Base-by-base conservation (phyloP, 305 asterid species). In the Stenogyne calaminthoides region DNA sequence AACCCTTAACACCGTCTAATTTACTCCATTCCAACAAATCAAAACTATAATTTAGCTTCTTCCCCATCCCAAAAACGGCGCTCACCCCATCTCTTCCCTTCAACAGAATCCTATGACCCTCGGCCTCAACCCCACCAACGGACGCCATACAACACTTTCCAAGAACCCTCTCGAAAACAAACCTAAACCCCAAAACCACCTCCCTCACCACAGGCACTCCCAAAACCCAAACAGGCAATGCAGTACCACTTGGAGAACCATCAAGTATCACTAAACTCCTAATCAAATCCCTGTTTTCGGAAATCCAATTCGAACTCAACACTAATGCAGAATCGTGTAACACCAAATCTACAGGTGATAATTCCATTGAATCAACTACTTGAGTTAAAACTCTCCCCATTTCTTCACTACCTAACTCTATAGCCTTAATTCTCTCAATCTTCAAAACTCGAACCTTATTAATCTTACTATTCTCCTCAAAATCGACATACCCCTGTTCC, bases 321-420 rank as follows among this genome's bases (percentile, higher is more conserved):
- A 79, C 86, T 37, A 93, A 67, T 6, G 97, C 96, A 7, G 96
- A 88, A 80, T 91, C 98, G 49, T 93, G 98, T 75, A 93, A 70
- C 20, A 93, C 92, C 81, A 93, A 87, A 72, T 93, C 96, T 20
- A 93, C 96, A 11, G 96, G 96, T 2, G 88, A 81, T 42, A 89
- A 75, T 10, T 89, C 83, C 88, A 91, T 82, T 32, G 88, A 73
- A 64, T 91, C 92, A 77, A 91, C 88, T 40, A 91, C 92, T 84
- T 93, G 97, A 44, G 86, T 83, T 70, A 91, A 72, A 77, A 93
- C 87, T 67, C 88, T 91, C 64, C 94, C 97, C 90, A 88, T 87
- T 71, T 91, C 96, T 66, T 88, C 98, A 79, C 84, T 70, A 15
- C 90, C 95, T 72, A 93, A 74, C 60, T 83, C 96, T 74, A 93